Conservation (phyloP, 768 basidiomycete species). For the Hericium erinaceus region DNA sequence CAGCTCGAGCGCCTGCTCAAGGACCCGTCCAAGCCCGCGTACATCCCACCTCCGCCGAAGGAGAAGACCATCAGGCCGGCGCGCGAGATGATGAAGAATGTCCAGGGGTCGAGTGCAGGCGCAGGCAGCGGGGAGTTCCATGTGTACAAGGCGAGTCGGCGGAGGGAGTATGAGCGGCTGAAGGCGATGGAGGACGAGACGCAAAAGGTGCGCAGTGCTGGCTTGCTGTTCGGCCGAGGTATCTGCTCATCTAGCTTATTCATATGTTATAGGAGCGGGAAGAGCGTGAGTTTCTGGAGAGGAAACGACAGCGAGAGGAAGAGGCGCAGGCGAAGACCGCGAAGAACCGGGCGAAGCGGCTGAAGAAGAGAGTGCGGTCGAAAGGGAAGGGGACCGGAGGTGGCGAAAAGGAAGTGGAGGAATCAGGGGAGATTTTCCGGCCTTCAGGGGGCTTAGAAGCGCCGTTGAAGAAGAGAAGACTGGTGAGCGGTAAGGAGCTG, state of each 20-base stretch:
- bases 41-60: slow-evolving; percentile 71
- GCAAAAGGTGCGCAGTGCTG: slow-evolving; percentile 47
- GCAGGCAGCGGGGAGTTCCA: slow-evolving; percentile 98
- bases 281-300: slow-evolving; percentile 63
- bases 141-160: slow-evolving; percentile 91
- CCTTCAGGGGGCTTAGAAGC: neutral
- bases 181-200: slow-evolving; percentile 82
- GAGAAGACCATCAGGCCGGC: slow-evolving; percentile 75
- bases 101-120: slow-evolving; percentile 94
- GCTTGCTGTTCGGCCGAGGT: neutral
- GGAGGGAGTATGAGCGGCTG: slow-evolving; percentile 91
- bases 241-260: neutral
- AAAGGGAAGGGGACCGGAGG: slow-evolving; percentile 21
- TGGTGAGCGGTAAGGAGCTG: neutral
- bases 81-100: slow-evolving; percentile 98
- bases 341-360: slow-evolving; percentile 89
- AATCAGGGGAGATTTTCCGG: neutral
- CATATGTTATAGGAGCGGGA: slow-evolving; percentile 49
- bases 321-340: slow-evolving; percentile 80
- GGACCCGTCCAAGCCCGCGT: slow-evolving; percentile 77
- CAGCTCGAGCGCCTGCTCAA: slow-evolving; percentile 86
- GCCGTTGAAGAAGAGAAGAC: neutral
- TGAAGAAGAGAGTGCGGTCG: slow-evolving; percentile 79
- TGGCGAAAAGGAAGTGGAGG: slow-evolving; percentile 13
- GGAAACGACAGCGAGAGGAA: slow-evolving; percentile 62